Percentiles rank a stretch among this genome's conserved stretches.
phyloP scores from a whole-genome alignment of 495 filamentous ascomycete species.

The Hyaloscypha bicolor region DNA sequence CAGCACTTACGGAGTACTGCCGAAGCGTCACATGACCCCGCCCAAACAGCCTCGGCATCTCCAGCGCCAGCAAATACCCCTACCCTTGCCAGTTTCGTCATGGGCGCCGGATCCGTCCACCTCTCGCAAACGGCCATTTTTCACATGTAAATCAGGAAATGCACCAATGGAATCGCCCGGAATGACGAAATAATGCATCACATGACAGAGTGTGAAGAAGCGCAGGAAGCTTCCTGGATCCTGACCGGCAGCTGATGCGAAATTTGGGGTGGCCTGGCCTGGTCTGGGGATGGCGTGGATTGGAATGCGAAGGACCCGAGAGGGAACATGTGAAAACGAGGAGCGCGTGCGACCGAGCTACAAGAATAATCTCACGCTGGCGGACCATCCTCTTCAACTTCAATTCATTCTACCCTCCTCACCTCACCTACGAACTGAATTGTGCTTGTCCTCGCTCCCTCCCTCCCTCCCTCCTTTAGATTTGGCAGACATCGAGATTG shows the following conservation, averaged over 20 bases:
- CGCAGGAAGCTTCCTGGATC: constrained; percentile 5
- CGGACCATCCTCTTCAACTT: neutral
- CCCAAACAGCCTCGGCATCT: constrained; percentile 25
- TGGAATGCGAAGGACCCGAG: neutral
- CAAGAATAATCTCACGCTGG: neutral
- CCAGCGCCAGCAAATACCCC: neutral
- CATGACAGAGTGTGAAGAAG: constrained; percentile 18
- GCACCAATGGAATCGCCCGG: neutral
- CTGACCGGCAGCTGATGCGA: constrained; percentile 15
- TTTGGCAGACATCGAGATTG: neutral
- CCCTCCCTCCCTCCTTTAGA: neutral
- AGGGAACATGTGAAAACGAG: neutral
- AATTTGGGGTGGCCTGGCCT: no score
- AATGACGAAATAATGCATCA: constrained; percentile 2
- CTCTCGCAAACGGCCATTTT: neutral
- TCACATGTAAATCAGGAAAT: constrained; percentile 5
- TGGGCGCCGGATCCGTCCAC: neutral
- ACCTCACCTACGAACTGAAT: neutral
- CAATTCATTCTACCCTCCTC: neutral
- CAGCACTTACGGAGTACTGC: neutral
- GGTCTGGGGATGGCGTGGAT: neutral
- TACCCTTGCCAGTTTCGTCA: constrained; percentile 4
- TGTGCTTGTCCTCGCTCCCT: neutral
- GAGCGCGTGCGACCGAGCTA: constrained; percentile 1
- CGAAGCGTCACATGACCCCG: neutral